These are phyloP conservation scores for Lachnellula arida DNA, from an alignment of 2,329 filamentous ascomycete genomes.

Conservation along the genomic window DNA sequence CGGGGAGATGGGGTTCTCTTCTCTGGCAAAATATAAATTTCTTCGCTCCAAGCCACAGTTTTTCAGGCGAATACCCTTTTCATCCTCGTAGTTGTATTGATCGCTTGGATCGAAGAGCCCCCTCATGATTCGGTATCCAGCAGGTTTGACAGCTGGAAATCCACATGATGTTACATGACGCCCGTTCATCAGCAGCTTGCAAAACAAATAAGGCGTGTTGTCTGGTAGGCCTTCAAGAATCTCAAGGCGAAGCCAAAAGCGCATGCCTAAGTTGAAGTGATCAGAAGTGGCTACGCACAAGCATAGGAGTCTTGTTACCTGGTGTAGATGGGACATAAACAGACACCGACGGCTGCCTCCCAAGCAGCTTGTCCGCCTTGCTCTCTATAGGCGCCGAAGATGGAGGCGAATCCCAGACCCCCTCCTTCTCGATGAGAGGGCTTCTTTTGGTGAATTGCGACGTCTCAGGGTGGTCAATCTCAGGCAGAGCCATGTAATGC, in stretches of 20 bases:
- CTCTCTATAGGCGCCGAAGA: constrained; percentile 16
- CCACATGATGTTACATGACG: constrained; percentile 50
- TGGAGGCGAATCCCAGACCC: constrained; percentile 3
- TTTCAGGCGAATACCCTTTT: constrained; percentile 32
- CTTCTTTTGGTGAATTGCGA: constrained; percentile 35
- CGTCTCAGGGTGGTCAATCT: constrained; percentile 52
- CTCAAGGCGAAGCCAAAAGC: constrained; percentile 49
- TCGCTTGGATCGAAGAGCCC: constrained; percentile 46
- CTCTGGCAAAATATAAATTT: constrained; percentile 45
- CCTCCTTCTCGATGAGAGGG: background rate
- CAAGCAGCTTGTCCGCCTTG: constrained; percentile 30
- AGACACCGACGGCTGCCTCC: constrained; percentile 39
- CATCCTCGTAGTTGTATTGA: constrained; percentile 38
- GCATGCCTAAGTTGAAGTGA: constrained; percentile 36
- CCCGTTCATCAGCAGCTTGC: constrained; percentile 53
- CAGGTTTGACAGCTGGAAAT: constrained; percentile 34
- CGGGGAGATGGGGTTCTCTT: constrained; percentile 25
- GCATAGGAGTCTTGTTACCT: constrained; percentile 34
- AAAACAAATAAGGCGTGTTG: constrained; percentile 42
- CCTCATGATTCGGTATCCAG: constrained; percentile 39
- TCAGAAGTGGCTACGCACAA: constrained; percentile 3
- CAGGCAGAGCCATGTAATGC: constrained; percentile 38
- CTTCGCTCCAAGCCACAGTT: constrained; percentile 43
- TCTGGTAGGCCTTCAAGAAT: constrained; percentile 32
- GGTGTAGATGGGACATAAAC: constrained; percentile 54